Base-by-base conservation (phyloP, 2,329 filamentous ascomycete species). In the Sodiomyces alkalinus region DNA sequence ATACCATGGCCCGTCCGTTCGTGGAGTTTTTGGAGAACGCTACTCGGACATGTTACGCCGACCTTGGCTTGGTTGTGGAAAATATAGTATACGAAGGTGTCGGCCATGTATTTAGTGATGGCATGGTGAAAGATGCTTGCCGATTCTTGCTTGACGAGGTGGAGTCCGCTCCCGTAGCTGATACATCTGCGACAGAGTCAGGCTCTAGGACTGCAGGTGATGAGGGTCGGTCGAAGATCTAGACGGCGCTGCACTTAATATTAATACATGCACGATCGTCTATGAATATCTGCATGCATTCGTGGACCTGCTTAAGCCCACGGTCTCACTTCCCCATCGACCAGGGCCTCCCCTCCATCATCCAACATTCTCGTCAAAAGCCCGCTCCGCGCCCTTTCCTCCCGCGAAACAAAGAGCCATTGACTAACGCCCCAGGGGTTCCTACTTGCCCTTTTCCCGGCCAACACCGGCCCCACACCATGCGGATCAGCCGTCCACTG, bases 41-140 rank as follows among this genome's bases (percentile, higher is more conserved):
- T 1, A 53, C 49, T 4, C 48, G 43, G 3, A 48, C 49, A 6
- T 76, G 60, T 64, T 75, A 59, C 33, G 55, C 59, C 3, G 66
- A 74, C 12, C 58, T 67, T 1, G 51, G 53, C 0, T 52, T 80
- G 2, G 55, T 56, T 19, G 46, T 86, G 5, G 65, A 74, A 28
- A 73, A 85, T 45, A 62, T 68, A 18, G 55, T 83, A 0, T 86
- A 82, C 41, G 60, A 70, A 2, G 74, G 68, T 0, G 60, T 74
- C 1, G 76, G 77, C 0, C 81, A 90, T 47, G 56, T 61, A n/a
- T 83, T 81, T 41, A 74, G 65, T 7, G 48, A 56, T 2, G 61
- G 52, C 5, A 87, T 90, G 81, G 60, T 73, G 17, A 52, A 54
- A 35, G 75, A 79, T 43, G 66, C 79, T 4, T 60, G 77, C 8